These are phyloP conservation scores for Fusarium torulosum DNA, from an alignment of 2,329 filamentous ascomycete species.

Conservation along the genomic window DNA sequence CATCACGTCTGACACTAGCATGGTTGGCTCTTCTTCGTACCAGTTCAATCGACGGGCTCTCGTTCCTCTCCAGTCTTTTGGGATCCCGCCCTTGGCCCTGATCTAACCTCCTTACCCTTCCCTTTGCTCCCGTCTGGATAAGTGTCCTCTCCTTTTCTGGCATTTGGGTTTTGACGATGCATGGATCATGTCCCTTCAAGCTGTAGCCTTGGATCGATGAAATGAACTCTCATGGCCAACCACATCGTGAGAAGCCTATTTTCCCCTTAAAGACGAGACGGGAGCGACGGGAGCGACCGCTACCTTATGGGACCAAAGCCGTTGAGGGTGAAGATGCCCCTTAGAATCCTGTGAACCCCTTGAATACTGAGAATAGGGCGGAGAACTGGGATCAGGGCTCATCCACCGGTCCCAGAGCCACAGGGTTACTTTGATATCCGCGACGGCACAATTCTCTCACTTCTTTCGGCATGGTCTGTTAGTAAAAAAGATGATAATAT, in stretches of 20 bases:
- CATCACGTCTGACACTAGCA: slow-evolving; percentile 51
- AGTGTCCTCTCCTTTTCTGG: slow-evolving; percentile 45
- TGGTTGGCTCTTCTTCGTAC: slow-evolving; percentile 45
- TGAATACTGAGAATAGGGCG: slow-evolving; percentile 24
- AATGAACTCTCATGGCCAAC: slow-evolving; percentile 46
- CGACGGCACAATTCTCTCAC: slow-evolving; percentile 12
- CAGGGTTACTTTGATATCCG: slow-evolving; percentile 11
- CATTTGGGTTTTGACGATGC: slow-evolving; percentile 34
- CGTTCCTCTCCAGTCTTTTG: slow-evolving; percentile 40
- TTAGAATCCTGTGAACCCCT: slow-evolving; percentile 13
- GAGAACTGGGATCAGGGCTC: slow-evolving; percentile 21
- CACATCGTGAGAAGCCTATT: slow-evolving; percentile 45
- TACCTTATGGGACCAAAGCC: slow-evolving; percentile 44
- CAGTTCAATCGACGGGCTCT: slow-evolving; percentile 44
- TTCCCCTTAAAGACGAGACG: slow-evolving; percentile 43
- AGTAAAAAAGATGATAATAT: slow-evolving; percentile 15
- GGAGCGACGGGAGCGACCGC: slow-evolving; percentile 47
- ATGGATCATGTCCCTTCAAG: slow-evolving; percentile 41
- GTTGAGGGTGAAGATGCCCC: slow-evolving; percentile 40
- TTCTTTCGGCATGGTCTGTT: slow-evolving; percentile 3
- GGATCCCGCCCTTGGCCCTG: slow-evolving; percentile 31
- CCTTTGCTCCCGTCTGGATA: slow-evolving; percentile 29
- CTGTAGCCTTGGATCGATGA: slow-evolving; percentile 36
- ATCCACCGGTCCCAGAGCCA: background rate
- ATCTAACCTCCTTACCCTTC: slow-evolving; percentile 33